phyloP scores from a whole-genome alignment of 1,284 basidiomycete species.

The Schizopora paradoxa region DNA sequence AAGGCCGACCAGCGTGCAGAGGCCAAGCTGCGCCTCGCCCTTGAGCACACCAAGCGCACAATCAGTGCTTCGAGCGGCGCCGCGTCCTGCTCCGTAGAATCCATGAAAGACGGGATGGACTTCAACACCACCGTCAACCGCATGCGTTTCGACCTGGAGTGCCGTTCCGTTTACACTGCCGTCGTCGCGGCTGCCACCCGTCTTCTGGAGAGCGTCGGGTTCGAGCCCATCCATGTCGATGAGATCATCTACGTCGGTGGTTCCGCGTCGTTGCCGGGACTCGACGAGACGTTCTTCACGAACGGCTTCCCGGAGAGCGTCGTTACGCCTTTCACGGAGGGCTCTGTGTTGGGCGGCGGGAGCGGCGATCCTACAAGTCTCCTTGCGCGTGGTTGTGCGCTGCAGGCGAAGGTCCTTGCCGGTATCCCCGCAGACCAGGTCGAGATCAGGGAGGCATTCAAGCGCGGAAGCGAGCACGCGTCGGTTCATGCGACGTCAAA shows the following conservation, averaged over 20 bases:
- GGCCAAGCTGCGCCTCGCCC: conserved; percentile 87
- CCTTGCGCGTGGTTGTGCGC: conserved; percentile 82
- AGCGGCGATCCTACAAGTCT: conserved; percentile 84
- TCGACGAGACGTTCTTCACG: conserved; percentile 66
- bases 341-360: conserved; percentile 65
- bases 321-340: conserved; percentile 57
- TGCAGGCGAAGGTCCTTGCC: conserved; percentile 76
- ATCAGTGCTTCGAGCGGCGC: conserved; percentile 84
- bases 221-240: conserved; percentile 81
- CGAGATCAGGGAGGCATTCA: conserved; percentile 51
- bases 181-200: conserved; percentile 60
- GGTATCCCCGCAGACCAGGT: conserved; percentile 41
- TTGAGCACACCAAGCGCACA: conserved; percentile 94
- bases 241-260: conserved; percentile 93
- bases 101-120: conserved; percentile 91
- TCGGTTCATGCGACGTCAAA: conserved; percentile 52
- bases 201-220: conserved; percentile 54
- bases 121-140: conserved; percentile 92
- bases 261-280: conserved; percentile 79
- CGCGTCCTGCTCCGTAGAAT: conserved; percentile 90
- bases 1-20: conserved; percentile 79
- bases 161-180: conserved; percentile 65
- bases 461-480: conserved; percentile 39
- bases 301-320: conserved; percentile 68
- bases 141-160: conserved; percentile 89